Percentiles rank a stretch among this genome's conserved stretches.
Conservation (phyloP, 2,329 filamentous ascomycete genomes). For the Phyllosticta citriasiana region DNA sequence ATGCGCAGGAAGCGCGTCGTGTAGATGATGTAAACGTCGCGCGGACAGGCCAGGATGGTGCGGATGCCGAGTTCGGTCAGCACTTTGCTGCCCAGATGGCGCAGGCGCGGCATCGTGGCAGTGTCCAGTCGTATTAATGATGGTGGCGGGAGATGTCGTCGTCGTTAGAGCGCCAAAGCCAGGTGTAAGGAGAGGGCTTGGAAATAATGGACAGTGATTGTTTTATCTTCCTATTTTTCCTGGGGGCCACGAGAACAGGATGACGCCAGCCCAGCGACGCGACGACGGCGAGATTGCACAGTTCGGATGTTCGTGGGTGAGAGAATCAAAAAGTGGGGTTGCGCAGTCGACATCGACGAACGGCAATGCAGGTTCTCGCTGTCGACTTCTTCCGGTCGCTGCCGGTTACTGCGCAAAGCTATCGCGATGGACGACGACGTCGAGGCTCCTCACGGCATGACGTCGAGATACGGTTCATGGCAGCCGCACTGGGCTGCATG, state of each 20-base stretch:
- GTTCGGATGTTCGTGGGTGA: neutral
- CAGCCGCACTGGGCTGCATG: neutral
- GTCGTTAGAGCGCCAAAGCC: no score
- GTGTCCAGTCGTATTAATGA: neutral
- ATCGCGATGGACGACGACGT: neutral
- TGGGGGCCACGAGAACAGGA: no score
- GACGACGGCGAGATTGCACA: neutral
- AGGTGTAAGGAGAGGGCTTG: no score
- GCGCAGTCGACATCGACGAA: neutral
- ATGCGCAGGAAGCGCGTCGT: conserved; percentile 27
- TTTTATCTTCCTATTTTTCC: no score
- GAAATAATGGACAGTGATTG: no score
- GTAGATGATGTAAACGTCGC: conserved; percentile 29
- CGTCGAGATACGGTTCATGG: neutral
- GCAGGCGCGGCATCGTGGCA: neutral
- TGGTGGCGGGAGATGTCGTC: neutral
- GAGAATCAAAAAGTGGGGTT: neutral
- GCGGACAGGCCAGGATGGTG: conserved; percentile 23
- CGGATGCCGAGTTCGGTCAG: conserved; percentile 18
- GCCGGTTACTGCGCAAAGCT: neutral
- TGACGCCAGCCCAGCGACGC: neutral
- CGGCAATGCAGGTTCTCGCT: neutral
- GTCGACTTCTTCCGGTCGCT: neutral
- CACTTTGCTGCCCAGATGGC: neutral
- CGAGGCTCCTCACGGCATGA: neutral